Percentiles rank a stretch among this genome's conserved stretches.
Conservation (phyloP, 768 basidiomycete species). For the Tylopilus sp. region DNA sequence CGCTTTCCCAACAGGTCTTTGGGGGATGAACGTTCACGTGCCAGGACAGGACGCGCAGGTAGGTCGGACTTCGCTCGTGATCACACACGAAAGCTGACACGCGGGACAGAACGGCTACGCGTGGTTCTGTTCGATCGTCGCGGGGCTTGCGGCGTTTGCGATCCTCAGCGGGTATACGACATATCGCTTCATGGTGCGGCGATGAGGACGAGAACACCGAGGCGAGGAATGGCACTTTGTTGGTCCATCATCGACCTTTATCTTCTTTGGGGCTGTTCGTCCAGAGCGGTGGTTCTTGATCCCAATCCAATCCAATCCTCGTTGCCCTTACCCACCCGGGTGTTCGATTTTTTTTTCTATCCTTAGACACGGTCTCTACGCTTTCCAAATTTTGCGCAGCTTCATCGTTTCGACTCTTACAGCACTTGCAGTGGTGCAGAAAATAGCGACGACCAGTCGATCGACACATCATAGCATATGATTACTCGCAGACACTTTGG, state of each 20-base stretch:
- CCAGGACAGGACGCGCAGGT: conserved; percentile 72
- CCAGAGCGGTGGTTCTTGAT: too few species aligned
- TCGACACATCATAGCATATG: background rate
- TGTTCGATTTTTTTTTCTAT: too few species aligned
- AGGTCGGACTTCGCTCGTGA: background rate
- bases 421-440: background rate
- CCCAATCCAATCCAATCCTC: too few species aligned
- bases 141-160: conserved; percentile 75
- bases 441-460: background rate
- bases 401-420: background rate
- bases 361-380: too few species aligned
- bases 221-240: too few species aligned
- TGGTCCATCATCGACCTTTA: background rate
- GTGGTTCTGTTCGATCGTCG: conserved; percentile 92
- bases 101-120: conserved; percentile 42
- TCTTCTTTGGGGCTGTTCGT: background rate
- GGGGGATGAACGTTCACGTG: conserved; percentile 99
- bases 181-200: conserved; percentile 68
- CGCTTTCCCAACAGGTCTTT: conserved; percentile 54
- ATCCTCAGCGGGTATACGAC: conserved; percentile 76
- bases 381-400: too few species aligned
- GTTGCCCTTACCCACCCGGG: too few species aligned
- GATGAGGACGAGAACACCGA: conserved; percentile 8
- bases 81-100: too few species aligned
- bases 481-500: background rate